These are phyloP conservation scores for Naganishia liquefaciens DNA, from an alignment of 1,284 basidiomycete genomes.

Conservation along the genomic window DNA sequence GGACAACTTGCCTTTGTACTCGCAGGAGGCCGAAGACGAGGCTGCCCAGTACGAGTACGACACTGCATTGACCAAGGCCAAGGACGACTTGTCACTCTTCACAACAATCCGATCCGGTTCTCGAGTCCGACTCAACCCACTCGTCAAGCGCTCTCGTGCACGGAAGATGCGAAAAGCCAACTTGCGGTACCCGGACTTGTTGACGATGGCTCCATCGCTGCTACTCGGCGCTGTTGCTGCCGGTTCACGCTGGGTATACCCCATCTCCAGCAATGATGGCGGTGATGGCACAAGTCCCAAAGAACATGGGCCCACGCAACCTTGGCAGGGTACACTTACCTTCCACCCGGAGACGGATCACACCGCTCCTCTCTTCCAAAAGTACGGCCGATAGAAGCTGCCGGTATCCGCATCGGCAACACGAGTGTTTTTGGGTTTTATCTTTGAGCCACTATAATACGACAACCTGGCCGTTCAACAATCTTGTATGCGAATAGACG, in stretches of 20 bases:
- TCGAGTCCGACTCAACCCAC: slow-evolving; percentile 64
- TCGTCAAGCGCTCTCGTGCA: slow-evolving; percentile 46
- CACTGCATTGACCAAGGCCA: slow-evolving; percentile 64
- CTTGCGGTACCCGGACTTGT: slow-evolving; percentile 60
- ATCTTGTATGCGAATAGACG: slow-evolving; percentile 6
- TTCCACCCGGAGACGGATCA: slow-evolving; percentile 77
- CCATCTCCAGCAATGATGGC: slow-evolving; percentile 19
- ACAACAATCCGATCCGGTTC: slow-evolving; percentile 74
- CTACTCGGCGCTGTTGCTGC: slow-evolving; percentile 82
- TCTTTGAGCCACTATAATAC: slow-evolving; percentile 11
- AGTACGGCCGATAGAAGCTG: slow-evolving; percentile 34
- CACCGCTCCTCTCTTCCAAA: slow-evolving; percentile 50
- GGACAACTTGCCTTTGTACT: slow-evolving; percentile 65
- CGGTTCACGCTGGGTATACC: slow-evolving; percentile 56
- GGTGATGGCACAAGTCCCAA: background rate
- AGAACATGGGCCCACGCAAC: slow-evolving; percentile 40
- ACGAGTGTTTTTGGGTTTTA: slow-evolving; percentile 7
- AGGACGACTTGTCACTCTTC: slow-evolving; percentile 81
- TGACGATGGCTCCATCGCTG: slow-evolving; percentile 86
- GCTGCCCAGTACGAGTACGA: slow-evolving; percentile 61
- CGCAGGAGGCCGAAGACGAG: slow-evolving; percentile 61
- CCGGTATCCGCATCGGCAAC: background rate
- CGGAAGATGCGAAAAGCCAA: slow-evolving; percentile 56
- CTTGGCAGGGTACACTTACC: slow-evolving; percentile 69
- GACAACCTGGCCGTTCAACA: background rate